Base-by-base conservation (phyloP, 345 rosid genomes). In the Iberis pinnata region DNA sequence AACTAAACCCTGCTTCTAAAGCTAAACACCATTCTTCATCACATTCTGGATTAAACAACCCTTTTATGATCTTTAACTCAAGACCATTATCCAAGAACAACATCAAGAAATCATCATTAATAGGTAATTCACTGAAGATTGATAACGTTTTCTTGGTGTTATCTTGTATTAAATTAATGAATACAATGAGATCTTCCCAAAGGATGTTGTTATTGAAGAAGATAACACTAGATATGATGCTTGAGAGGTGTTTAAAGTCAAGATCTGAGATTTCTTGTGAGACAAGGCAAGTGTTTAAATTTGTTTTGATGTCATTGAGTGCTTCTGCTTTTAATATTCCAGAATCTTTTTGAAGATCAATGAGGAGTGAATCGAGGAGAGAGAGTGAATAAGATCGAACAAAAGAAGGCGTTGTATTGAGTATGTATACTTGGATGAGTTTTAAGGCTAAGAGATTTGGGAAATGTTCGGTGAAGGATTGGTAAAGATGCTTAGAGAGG, bases 11-110 rank as follows among this genome's bases (percentile, higher is more conserved):
- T n/a, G 63, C 46, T 18, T 13, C 70, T 1, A 65, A 65, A 3
- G 46, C 63, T 25, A 65, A 33, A 57, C 46, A 65, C 70, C 70
- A 65, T 5, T 33, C 63, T 12, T 56, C 69, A 1, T 31, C 55
- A 14, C 2, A 0, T 2, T 33, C 29, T 22, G 8, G 54, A 55
- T 41, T 6, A 15, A 22, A 22, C 52, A 56, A 49, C 25, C 8
- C 52, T 8, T 4, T 35, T 0, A 18, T 2, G 9, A 56, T 65
- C 45, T 49, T 56, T 9, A 2, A 4, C 7, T 4, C 12, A 9
- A 56, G 40, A 33, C 2, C 18, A 0, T 49, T 18, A 3, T 49
- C 41, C 18, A 56, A 8, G n/a, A 56, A 33, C 2, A 25, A 46
- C 0, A n/a, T n/a, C 46, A 65, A 41, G 58, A 56, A 56, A 3